A percentile compares a stretch with the other conserved stretches of the same genome.
Conservation (phyloP, 2,329 filamentous ascomycete species). For the Cladobotryum protrusum region DNA sequence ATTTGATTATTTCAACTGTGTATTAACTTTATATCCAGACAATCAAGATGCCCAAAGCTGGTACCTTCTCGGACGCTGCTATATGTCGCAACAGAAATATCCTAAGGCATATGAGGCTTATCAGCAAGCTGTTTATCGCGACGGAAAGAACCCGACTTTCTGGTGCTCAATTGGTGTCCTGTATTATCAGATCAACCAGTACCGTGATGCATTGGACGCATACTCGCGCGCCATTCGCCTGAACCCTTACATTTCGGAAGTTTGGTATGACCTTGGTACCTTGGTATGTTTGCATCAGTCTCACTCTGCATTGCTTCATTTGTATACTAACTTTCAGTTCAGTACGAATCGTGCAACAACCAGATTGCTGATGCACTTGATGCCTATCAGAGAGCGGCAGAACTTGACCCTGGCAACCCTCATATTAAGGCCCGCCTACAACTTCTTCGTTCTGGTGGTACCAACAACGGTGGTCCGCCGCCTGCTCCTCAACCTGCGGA, state of each 20-base stretch:
- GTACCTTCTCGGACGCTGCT: constrained; percentile 95
- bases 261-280: constrained; percentile 98
- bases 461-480: constrained; percentile 64
- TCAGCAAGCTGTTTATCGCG: constrained; percentile 96
- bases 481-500: constrained; percentile 88
- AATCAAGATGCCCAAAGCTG: constrained; percentile 95
- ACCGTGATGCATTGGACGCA: constrained; percentile 92
- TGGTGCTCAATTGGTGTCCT: constrained; percentile 99
- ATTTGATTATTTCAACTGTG: neutral
- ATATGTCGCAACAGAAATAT: constrained; percentile 99
- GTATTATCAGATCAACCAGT: constrained; percentile 99
- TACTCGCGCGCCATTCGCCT: constrained; percentile 94
- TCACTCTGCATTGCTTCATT: neutral
- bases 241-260: constrained; percentile 97
- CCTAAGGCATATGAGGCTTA: constrained; percentile 98
- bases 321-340: constrained; percentile 24
- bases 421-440: constrained; percentile 95
- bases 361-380: constrained; percentile 95
- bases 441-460: constrained; percentile 74
- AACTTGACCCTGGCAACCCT: constrained; percentile 85
- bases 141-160: constrained; percentile 95
- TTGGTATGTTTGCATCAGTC: constrained; percentile 55
- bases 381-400: constrained; percentile 88
- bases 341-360: constrained; percentile 99
- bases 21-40: constrained; percentile 48